phyloP scores from a whole-genome alignment of 2,329 filamentous ascomycete species.

The Chlorencoelia australis region DNA sequence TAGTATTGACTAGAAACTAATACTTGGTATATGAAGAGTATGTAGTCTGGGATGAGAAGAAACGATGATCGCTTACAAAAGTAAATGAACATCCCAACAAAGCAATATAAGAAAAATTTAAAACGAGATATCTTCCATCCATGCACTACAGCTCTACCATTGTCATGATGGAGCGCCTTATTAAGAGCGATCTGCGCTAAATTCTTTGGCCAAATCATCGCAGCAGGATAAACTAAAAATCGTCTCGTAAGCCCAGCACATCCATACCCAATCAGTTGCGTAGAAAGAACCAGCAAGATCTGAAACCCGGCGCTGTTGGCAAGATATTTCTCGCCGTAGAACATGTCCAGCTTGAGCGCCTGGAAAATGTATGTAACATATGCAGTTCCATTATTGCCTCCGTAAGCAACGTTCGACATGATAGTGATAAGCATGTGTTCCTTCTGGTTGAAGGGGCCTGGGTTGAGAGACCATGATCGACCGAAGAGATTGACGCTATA shows the following conservation, averaged over 20 bases:
- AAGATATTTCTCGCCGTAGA: slow-evolving; percentile 41
- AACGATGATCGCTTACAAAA: too few relatives aligned
- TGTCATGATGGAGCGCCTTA: slow-evolving; percentile 33
- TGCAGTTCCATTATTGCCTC: slow-evolving; percentile 28
- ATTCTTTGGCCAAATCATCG: slow-evolving; percentile 41
- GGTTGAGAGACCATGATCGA: slow-evolving; percentile 36
- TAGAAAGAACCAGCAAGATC: slow-evolving; percentile 38
- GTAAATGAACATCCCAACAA: slow-evolving; percentile 39
- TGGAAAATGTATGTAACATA: slow-evolving; percentile 42
- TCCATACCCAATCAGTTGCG: slow-evolving; percentile 46
- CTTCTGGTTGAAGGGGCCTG: slow-evolving; percentile 54
- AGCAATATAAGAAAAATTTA: slow-evolving; percentile 35
- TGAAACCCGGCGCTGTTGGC: slow-evolving; percentile 37
- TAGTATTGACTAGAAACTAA: too few relatives aligned
- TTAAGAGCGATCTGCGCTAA: slow-evolving; percentile 39
- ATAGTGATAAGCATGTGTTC: slow-evolving; percentile 58
- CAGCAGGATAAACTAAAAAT: slow-evolving; percentile 42
- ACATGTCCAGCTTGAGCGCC: slow-evolving; percentile 39
- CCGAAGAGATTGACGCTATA: slow-evolving; percentile 37
- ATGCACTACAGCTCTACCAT: slow-evolving; percentile 25
- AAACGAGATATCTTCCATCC: slow-evolving; percentile 37
- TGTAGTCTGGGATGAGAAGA: too few relatives aligned
- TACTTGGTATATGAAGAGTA: too few relatives aligned
- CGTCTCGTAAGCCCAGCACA: slow-evolving; percentile 39
- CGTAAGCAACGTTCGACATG: slow-evolving; percentile 40